Base-by-base conservation (phyloP, 345 rosid genomes). In the Anastatica hierochuntica region DNA sequence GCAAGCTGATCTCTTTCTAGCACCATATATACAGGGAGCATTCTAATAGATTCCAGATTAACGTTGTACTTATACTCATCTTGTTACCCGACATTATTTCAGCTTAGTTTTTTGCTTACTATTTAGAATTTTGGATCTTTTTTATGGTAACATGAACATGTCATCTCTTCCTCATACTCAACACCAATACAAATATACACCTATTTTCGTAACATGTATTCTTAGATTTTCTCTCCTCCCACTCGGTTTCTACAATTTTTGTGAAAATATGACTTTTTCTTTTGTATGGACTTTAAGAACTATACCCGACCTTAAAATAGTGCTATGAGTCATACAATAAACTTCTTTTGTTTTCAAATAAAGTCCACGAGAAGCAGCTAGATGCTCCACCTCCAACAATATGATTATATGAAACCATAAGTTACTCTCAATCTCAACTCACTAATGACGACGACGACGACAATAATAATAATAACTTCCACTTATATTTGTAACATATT, bases 1-100 rank as follows among this genome's bases (percentile, higher is more conserved):
- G 78, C 86, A 83, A 95, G 95, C 94, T 21, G 97, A 90, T 73
- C 14, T 75, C 53, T 90, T 84, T 69, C 47, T 86, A 41, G 94
- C 84, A 26, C 86, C 95, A n/a, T 94, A 86, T 55, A 54, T 84
- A 64, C 1, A 70, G 14, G 70, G 63, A 24, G 90, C 77, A 42
- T 51, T 72, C 50, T n/a, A 67, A 53, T 9, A 74, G 78, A 51
- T 84, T 79, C 76, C 61, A 72, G 45, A 44, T 86, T 13, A 84
- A 77, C 72, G 75, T 82, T 90, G 97, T 90, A 86, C 18, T 43
- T 45, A 4, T 27, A 14, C 12, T 55, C 17, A 4, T 18, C 18
- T 27, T 10, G 7, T 0, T 36, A 14, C 45, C 20, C 8, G 0
- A 35, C 13, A 12, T 21, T 39, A 12, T 48, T 48, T 36, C 53